Evolutionary conservation across 257 asterid species (phyloP).

Genomic region (Leptodermis oblonga): DNA sequence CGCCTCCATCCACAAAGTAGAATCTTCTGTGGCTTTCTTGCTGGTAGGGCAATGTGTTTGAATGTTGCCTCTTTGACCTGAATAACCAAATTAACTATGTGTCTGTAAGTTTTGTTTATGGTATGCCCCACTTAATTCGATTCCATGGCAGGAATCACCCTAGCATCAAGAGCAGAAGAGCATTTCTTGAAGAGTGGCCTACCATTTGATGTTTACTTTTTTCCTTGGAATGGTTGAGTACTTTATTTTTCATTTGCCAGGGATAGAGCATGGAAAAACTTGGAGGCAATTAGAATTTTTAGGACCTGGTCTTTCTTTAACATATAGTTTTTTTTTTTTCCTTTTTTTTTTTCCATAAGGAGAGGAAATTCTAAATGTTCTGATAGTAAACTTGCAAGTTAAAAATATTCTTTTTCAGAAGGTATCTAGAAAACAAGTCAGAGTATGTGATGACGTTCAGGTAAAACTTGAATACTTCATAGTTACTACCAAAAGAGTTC

Average conservation of each 20-base stretch:
- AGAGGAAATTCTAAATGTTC: not conserved
- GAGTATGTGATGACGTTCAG: not conserved
- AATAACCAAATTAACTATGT: conserved; percentile 73
- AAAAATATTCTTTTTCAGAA: not conserved
- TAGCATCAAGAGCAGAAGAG: conserved; percentile 24
- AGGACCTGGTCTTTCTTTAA: not conserved
- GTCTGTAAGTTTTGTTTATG: conserved; percentile 55
- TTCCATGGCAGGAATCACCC: conserved; percentile 42
- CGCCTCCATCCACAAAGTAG: conserved; percentile 97
- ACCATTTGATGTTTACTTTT: conserved; percentile 22
- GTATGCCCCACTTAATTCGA: conserved; percentile 47
- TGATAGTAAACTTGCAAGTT: not conserved
- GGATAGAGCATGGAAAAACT: not conserved
- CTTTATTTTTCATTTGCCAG: conserved; percentile 1
- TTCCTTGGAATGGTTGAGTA: not conserved
- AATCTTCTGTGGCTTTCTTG: conserved; percentile 89
- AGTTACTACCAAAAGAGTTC: not conserved
- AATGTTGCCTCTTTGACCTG: conserved; percentile 85
- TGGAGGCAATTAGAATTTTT: not conserved
- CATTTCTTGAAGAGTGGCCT: conserved; percentile 50
- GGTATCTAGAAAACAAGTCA: not conserved
- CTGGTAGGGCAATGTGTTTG: conserved; percentile 63
- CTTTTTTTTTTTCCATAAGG: not conserved
- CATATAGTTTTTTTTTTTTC: not conserved
- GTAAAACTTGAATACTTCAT: not conserved